phyloP scores from a whole-genome alignment of 2,329 filamentous ascomycete genomes.

The Paecilomyces sp. region DNA sequence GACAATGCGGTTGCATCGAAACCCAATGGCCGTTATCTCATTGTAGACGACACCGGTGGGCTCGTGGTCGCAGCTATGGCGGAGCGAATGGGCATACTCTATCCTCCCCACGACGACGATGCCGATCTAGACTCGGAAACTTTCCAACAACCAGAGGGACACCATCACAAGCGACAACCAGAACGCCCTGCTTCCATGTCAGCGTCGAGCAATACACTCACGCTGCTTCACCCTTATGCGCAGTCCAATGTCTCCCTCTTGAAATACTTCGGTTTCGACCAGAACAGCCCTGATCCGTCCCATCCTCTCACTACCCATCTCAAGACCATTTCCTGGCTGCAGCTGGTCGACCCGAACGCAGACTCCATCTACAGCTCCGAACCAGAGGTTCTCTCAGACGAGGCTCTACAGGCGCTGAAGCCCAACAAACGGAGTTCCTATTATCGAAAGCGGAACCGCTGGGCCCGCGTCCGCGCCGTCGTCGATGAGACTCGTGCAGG shows the following conservation, averaged over 20 bases:
- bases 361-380: slow-evolving; percentile 67
- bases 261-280: slow-evolving; percentile 83
- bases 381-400: slow-evolving; percentile 52
- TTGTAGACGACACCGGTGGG: slow-evolving; percentile 81
- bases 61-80: slow-evolving; percentile 76
- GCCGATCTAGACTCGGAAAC: slow-evolving; percentile 5
- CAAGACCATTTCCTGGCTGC: slow-evolving; percentile 82
- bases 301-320: slow-evolving; percentile 81
- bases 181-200: slow-evolving; percentile 25
- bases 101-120: slow-evolving; percentile 32
- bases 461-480: slow-evolving; percentile 63
- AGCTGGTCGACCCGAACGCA: slow-evolving; percentile 68
- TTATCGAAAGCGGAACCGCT: slow-evolving; percentile 80
- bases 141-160: slow-evolving; percentile 3
- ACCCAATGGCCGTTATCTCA: slow-evolving; percentile 62
- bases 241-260: slow-evolving; percentile 80
- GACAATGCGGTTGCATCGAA: slow-evolving; percentile 17
- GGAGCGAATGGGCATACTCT: slow-evolving; percentile 78
- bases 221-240: slow-evolving; percentile 57
- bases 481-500: slow-evolving; percentile 69
- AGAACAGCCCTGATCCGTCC: slow-evolving; percentile 51
- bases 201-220: slow-evolving; percentile 52
- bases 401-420: slow-evolving; percentile 65
- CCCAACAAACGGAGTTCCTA: slow-evolving; percentile 76
- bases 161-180: slow-evolving; percentile 16